Evolutionary conservation across 768 basidiomycete species (phyloP).

Genomic region (Saitozyma sp.): DNA sequence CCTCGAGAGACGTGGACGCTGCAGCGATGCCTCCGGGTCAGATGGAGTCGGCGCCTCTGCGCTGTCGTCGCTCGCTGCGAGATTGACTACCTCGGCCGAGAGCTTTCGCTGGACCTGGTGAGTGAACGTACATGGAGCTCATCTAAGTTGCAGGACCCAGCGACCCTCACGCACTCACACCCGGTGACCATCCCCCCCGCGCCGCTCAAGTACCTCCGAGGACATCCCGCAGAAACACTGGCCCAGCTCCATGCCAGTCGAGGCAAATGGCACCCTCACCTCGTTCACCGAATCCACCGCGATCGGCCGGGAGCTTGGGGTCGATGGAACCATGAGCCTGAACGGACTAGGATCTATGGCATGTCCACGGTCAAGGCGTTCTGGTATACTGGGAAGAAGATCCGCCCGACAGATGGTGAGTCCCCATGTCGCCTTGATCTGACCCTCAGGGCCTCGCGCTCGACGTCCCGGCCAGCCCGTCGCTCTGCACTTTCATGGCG

Average conservation of each 20-base stretch:
- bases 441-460: conserved; percentile 4
- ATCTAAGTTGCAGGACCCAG: conserved; percentile 22
- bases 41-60: conserved; percentile 32
- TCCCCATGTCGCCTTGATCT: background rate
- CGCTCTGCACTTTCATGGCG: conserved; percentile 43
- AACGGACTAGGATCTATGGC: conserved; percentile 18
- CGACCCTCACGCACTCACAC: conserved; percentile 31
- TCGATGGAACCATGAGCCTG: conserved; percentile 24
- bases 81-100: conserved; percentile 40
- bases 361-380: conserved; percentile 37
- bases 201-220: conserved; percentile 23
- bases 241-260: conserved; percentile 20
- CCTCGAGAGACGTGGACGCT: conserved; percentile 35
- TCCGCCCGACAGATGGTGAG: conserved; percentile 22
- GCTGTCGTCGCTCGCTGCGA: conserved; percentile 40
- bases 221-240: conserved; percentile 30
- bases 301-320: conserved; percentile 20
- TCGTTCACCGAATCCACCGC: conserved; percentile 25
- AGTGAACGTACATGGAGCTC: background rate
- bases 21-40: conserved; percentile 32
- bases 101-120: conserved; percentile 29
- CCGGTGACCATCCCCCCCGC: conserved; percentile 35
- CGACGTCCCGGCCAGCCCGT: conserved; percentile 30
- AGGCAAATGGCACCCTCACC: conserved; percentile 30
- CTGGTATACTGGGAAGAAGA: conserved; percentile 42